Base-by-base conservation (phyloP, 176 grass and related monocot species). In the Oryza meyeriana region DNA sequence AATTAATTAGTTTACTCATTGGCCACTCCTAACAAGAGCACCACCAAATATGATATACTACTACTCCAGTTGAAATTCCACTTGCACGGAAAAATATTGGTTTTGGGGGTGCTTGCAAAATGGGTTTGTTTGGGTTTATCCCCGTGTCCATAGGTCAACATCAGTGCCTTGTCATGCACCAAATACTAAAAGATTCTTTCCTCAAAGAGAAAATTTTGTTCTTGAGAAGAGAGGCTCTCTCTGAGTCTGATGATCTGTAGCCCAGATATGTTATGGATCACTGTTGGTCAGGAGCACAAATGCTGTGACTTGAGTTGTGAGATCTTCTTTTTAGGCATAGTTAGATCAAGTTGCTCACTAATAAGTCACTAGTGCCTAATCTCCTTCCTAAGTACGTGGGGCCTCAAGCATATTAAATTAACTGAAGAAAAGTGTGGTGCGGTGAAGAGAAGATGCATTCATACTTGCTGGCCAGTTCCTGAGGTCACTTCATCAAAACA, bases 41-140 rank as follows among this genome's bases (percentile, higher is more conserved):
- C 74, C 74, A 74, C 12, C 47, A 59, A 36, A 79, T 62, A 86
- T 27, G 66, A 25, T 72, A 70, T 64, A 11, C 41, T 10, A 66
- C 52, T 27, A 81, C 34, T 61, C 34, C 28, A 50, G 28, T 66
- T 29, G 25, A 64, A 75, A 88, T 40, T 33, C 79, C 87, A 92
- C 79, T 85, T 89, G 86, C 61, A 6, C 39, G 12, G 36, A 22
- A 68, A 85, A 64, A 29, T 81, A 72, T 78, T 48, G 85, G 78
- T 47, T 70, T 72, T 41, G 8, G 59, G 80, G 64, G 66, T 55
- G 78, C 26, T 12, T 40, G 62, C 72, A 64, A 71, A 92, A 87
- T 80, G 72, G 85, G 88, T 74, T 90, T 84, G 75, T 84, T 88
- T 61, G 71, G 78, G 74, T 78, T 86, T 88, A 90, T 95, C 79